These are phyloP conservation scores for Aureobasidium sp. DNA, from an alignment of 2,329 filamentous ascomycete genomes.

Conservation along the genomic window DNA sequence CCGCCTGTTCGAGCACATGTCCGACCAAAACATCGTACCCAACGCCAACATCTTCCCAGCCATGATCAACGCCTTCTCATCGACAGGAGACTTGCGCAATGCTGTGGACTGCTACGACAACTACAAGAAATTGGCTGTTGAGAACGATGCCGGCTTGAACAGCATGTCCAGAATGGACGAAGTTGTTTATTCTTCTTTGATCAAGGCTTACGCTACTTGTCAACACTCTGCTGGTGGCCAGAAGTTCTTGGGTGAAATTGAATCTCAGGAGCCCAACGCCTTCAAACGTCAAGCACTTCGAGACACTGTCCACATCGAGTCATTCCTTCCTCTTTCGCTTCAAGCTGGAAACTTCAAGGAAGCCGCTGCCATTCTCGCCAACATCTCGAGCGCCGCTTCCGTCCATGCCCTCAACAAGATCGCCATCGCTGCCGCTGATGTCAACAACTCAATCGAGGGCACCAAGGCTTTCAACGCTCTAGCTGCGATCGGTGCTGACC, in stretches of 20 bases:
- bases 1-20: slow-evolving; percentile 85
- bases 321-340: slow-evolving; percentile 72
- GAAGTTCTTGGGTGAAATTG: slow-evolving; percentile 76
- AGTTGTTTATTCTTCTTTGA: slow-evolving; percentile 81
- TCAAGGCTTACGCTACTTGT: slow-evolving; percentile 78
- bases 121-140: slow-evolving; percentile 82
- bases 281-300: slow-evolving; percentile 53
- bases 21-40: slow-evolving; percentile 62
- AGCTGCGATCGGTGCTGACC: slow-evolving; percentile 39
- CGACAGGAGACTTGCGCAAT: slow-evolving; percentile 69
- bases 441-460: slow-evolving; percentile 61
- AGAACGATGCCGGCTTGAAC: slow-evolving; percentile 65
- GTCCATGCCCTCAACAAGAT: slow-evolving; percentile 62
- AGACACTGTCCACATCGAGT: slow-evolving; percentile 61
- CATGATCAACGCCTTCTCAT: slow-evolving; percentile 92
- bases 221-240: slow-evolving; percentile 73
- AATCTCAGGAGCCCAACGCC: slow-evolving; percentile 18
- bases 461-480: slow-evolving; percentile 45
- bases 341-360: slow-evolving; percentile 61
- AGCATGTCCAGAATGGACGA: slow-evolving; percentile 66
- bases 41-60: slow-evolving; percentile 76
- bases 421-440: slow-evolving; percentile 71
- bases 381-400: slow-evolving; percentile 51
- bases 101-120: slow-evolving; percentile 94
- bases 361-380: slow-evolving; percentile 63